A percentile compares a stretch with the other conserved stretches of the same genome.
Evolutionary conservation across 805 yeast genomes (phyloP).

Genomic region (Candida silvatica): DNA sequence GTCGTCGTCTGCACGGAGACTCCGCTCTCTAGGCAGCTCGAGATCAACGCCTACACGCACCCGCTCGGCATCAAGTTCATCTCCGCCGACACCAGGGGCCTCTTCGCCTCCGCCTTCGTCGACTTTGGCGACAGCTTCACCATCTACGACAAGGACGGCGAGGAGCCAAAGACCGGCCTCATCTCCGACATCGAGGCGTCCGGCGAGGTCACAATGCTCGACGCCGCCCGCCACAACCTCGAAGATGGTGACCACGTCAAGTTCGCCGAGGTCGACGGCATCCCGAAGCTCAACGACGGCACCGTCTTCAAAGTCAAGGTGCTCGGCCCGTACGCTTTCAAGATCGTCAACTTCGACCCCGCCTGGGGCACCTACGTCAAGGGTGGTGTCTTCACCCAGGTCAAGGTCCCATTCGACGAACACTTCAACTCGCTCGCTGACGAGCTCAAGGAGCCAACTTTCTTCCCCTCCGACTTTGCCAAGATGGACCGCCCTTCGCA

Average conservation of each 20-base stretch:
- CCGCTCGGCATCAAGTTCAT: slow-evolving; percentile 68
- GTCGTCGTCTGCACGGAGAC: slow-evolving; percentile 81
- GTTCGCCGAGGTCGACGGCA: slow-evolving; percentile 79
- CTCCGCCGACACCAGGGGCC: slow-evolving; percentile 74
- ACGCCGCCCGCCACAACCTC: slow-evolving; percentile 86
- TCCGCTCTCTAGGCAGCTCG: slow-evolving; percentile 63
- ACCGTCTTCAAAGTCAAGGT: slow-evolving; percentile 69
- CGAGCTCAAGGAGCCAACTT: slow-evolving; percentile 75
- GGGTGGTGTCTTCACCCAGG: slow-evolving; percentile 91
- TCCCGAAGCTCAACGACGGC: slow-evolving; percentile 67
- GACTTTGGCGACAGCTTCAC: slow-evolving; percentile 83
- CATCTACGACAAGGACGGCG: slow-evolving; percentile 82
- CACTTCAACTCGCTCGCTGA: slow-evolving; percentile 54
- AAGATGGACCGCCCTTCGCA: slow-evolving; percentile 90
- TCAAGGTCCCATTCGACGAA: slow-evolving; percentile 66
- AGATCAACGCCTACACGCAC: slow-evolving; percentile 71
- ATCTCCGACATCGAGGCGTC: slow-evolving; percentile 80
- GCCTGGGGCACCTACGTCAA: slow-evolving; percentile 55
- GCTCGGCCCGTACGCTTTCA: slow-evolving; percentile 91
- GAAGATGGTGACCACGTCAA: slow-evolving; percentile 89
- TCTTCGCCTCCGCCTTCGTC: slow-evolving; percentile 82
- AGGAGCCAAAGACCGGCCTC: slow-evolving; percentile 82
- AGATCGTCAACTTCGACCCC: slow-evolving; percentile 45
- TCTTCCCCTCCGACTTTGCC: slow-evolving; percentile 77
- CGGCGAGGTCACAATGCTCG: slow-evolving; percentile 91